Percentiles rank a stretch among this genome's conserved stretches.
These are phyloP conservation scores for Sonneratia caseolaris DNA, from an alignment of 345 rosid genomes.

Conservation along the genomic window DNA sequence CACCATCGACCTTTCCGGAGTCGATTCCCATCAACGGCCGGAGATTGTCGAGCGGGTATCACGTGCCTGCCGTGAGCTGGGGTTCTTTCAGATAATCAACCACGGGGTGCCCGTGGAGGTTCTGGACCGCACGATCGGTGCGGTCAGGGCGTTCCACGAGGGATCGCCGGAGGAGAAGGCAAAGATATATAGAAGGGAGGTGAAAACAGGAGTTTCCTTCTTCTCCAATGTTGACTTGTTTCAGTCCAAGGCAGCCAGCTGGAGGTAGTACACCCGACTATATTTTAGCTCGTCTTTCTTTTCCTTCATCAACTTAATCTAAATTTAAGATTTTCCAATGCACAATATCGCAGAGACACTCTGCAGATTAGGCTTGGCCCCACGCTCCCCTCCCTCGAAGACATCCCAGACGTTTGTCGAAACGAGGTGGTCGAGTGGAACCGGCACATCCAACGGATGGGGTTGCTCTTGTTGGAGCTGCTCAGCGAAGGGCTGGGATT, in stretches of 20 bases:
- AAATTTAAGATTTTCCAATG: background rate
- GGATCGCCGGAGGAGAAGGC: slow-evolving; percentile 31
- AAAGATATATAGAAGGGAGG: slow-evolving; percentile 19
- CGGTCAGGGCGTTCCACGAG: slow-evolving; percentile 26
- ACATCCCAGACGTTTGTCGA: slow-evolving; percentile 40
- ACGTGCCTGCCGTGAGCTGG: slow-evolving; percentile 24
- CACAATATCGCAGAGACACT: slow-evolving; percentile 29
- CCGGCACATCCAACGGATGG: slow-evolving; percentile 17
- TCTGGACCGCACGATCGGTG: slow-evolving; percentile 20
- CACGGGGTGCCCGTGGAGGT: slow-evolving; percentile 34
- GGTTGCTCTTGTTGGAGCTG: slow-evolving; percentile 28
- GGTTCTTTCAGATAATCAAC: slow-evolving; percentile 45
- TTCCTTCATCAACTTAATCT: too few species aligned
- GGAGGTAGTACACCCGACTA: slow-evolving; percentile 25
- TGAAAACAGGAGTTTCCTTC: slow-evolving; percentile 19
- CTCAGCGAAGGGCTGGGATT: slow-evolving; percentile 44
- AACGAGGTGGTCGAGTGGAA: slow-evolving; percentile 34
- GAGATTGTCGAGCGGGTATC: slow-evolving; percentile 24
- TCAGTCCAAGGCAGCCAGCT: slow-evolving; percentile 43
- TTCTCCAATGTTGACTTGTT: slow-evolving; percentile 37
- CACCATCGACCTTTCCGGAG: slow-evolving; percentile 29
- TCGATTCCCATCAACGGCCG: slow-evolving; percentile 22
- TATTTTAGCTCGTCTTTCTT: too few species aligned
- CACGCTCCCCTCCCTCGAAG: slow-evolving; percentile 4
- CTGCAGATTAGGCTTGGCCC: slow-evolving; percentile 30